Conservation (phyloP, 1,284 basidiomycete genomes). For the Cutaneotrichosporon cutaneum region DNA sequence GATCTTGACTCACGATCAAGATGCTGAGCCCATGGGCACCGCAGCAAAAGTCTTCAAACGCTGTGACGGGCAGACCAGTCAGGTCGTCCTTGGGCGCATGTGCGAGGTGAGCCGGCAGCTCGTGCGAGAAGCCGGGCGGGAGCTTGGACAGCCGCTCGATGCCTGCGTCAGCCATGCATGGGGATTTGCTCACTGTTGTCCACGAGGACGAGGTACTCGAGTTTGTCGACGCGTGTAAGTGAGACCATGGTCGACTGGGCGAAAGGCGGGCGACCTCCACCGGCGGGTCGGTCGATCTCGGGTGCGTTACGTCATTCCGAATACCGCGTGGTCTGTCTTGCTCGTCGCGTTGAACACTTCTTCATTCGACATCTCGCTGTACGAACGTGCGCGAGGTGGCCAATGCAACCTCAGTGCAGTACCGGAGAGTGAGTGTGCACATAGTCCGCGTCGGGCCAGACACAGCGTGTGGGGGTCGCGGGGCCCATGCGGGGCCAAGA, state of each 20-base stretch:
- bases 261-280: conserved; percentile 52
- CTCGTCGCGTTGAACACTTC: too few species aligned
- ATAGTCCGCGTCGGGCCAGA: too few species aligned
- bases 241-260: background rate
- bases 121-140: conserved; percentile 72
- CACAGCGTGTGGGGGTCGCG: too few species aligned
- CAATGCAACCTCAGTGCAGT: too few species aligned
- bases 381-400: too few species aligned
- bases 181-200: conserved; percentile 40
- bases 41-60: conserved; percentile 74
- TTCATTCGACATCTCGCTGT: too few species aligned
- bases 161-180: conserved; percentile 3
- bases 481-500: too few species aligned
- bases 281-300: background rate
- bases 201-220: conserved; percentile 44
- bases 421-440: too few species aligned
- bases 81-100: conserved; percentile 54
- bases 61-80: conserved; percentile 65
- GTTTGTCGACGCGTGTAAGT: conserved; percentile 36
- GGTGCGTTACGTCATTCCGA: conserved; percentile 2
- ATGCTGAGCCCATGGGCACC: conserved; percentile 79
- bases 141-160: conserved; percentile 67
- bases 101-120: conserved; percentile 63
- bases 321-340: background rate
- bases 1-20: conserved; percentile 64